Base-by-base conservation (phyloP, 306 rosid species). In the Bauhinia variegata region DNA sequence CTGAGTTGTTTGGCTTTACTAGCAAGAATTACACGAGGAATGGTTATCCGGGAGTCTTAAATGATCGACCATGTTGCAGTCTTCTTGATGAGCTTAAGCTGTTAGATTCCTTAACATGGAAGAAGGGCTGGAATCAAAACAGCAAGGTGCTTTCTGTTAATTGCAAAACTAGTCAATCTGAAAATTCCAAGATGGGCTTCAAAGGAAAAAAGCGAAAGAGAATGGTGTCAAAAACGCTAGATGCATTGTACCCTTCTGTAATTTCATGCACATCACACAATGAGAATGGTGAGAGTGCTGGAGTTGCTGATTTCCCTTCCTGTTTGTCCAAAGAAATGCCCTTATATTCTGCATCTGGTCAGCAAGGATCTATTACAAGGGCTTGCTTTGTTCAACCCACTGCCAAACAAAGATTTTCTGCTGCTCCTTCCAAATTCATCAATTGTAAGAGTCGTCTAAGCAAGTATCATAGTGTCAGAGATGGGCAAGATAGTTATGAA, bases 71-170 rank as follows among this genome's bases (percentile, higher is more conserved):
- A 63, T 72, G 86, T 57, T 33, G 67, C 50, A 76, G 74, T 65
- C 85, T 83, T 30, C 86, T 87, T 62, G 86, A 82, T 53, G 88
- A 84, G 56, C 86, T 78, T 71, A 85, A 85, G 69, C 78, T 80
- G 41, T 63, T 85, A 48, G 79, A 87, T 77, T 82, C 88, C 54
- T 78, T 78, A 52, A 76, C 83, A 70, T 80, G 95, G 86, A 79
- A 74, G 78, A 80, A 78, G 53, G 56, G 81, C 50, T 54, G 8
- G 65, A 75, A 73, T 70, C 81, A 71, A 72, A 71, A 56, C 60
- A 73, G 73, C 32, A 18, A 16, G 33, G 51, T 71, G 61, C 68
- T 49, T 44, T 19, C 77, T 55, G 41, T 62, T 72, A 33, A 67
- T 44, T 62, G 63, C 49, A 67, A 67, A 42, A 52, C 76, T 28